A percentile compares a stretch with the other conserved stretches of the same genome.
Evolutionary conservation across 345 rosid species (phyloP).

Genomic region (Gossypium stocksii): DNA sequence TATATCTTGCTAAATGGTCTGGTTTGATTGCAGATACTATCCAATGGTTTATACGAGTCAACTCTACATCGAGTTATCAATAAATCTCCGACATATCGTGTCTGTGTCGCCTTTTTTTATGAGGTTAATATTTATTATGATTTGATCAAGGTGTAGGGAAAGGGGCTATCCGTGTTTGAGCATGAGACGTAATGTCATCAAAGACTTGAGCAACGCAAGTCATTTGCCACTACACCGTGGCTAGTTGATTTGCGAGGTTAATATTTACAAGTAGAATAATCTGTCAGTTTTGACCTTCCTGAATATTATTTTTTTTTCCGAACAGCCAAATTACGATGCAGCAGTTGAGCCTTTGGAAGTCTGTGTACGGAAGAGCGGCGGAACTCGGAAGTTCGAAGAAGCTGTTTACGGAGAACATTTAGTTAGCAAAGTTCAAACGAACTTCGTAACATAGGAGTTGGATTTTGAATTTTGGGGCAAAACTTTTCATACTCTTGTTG

Average conservation of each 20-base stretch:
- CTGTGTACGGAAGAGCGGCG: constrained; percentile 40
- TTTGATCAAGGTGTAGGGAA: too few relatives aligned
- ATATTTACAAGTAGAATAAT: not conserved
- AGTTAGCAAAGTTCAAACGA: constrained; percentile 63
- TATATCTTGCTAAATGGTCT: not conserved
- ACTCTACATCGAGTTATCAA: constrained; percentile 75
- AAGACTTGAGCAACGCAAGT: too few relatives aligned
- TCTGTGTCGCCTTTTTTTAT: constrained; percentile 65
- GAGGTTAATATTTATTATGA: constrained; percentile 16
- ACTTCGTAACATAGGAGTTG: constrained; percentile 41
- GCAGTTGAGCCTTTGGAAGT: constrained; percentile 69
- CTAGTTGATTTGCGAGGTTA: constrained; percentile 31
- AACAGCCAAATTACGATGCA: constrained; percentile 61
- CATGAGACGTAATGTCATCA: too few relatives aligned
- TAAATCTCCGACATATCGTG: constrained; percentile 48
- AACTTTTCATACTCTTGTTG: not conserved
- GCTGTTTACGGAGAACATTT: constrained; percentile 87
- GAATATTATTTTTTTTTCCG: not conserved
- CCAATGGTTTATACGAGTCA: constrained; percentile 81
- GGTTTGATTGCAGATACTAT: constrained; percentile 30
- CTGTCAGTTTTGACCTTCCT: not conserved
- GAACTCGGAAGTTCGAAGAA: constrained; percentile 35
- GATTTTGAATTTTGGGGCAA: not conserved
- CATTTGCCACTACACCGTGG: too few relatives aligned
- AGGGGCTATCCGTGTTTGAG: too few relatives aligned